Percentiles rank a stretch among this genome's conserved stretches.
Evolutionary conservation across 306 rosid genomes (phyloP).

Genomic region (Sesbania bispinosa): DNA sequence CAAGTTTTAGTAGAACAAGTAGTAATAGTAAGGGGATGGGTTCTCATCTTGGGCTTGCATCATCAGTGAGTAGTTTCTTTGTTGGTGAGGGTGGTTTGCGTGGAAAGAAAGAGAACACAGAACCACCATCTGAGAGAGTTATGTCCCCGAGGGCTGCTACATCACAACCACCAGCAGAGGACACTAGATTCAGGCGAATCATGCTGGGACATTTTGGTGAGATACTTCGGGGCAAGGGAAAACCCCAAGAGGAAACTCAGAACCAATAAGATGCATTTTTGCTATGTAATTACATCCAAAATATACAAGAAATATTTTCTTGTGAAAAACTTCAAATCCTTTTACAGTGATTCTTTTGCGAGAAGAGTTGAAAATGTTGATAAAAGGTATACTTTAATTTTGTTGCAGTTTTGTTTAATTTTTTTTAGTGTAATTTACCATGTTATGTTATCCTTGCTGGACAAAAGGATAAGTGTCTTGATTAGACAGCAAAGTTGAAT

Average conservation of each 20-base stretch:
- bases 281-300: background rate
- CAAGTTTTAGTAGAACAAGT: constrained; percentile 53
- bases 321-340: background rate
- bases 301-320: background rate
- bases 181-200: constrained; percentile 83
- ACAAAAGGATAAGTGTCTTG: too few relatives aligned
- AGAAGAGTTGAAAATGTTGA: background rate
- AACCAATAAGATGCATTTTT: constrained; percentile 30
- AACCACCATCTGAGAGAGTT: constrained; percentile 30
- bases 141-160: constrained; percentile 40
- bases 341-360: background rate
- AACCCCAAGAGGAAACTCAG: constrained; percentile 57
- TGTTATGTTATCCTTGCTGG: too few relatives aligned
- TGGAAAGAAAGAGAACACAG: constrained; percentile 64
- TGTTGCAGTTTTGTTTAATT: too few relatives aligned
- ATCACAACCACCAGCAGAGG: constrained; percentile 38
- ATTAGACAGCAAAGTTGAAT: background rate
- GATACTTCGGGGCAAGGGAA: constrained; percentile 72
- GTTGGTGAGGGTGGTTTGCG: constrained; percentile 78
- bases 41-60: constrained; percentile 65
- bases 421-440: too few relatives aligned
- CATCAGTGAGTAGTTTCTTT: constrained; percentile 75
- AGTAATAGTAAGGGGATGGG: constrained; percentile 54
- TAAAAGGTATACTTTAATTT: background rate
- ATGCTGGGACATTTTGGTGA: constrained; percentile 89